Evolutionary conservation across 345 rosid species (phyloP).

Genomic region (Orychophragmus violaceus): DNA sequence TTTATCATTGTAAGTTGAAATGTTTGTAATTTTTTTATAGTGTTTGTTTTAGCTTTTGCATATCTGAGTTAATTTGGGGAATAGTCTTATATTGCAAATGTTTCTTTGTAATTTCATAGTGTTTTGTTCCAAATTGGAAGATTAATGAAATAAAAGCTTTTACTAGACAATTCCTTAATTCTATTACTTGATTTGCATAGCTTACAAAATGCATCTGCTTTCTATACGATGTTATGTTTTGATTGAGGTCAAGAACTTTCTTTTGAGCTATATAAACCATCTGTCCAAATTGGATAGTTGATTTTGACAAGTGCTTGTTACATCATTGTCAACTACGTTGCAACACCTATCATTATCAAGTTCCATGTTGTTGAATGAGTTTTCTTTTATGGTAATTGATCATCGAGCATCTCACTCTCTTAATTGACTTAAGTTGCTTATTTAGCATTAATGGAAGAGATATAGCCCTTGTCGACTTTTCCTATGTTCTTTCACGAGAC

Average conservation of each 20-base stretch:
- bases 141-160: slow-evolving; percentile 17
- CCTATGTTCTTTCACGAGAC: neutral
- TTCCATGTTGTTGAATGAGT: neutral
- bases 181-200: neutral
- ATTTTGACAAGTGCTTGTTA: too few relatives aligned
- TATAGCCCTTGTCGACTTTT: neutral
- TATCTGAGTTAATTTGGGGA: slow-evolving; percentile 7
- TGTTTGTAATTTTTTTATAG: slow-evolving; percentile 13
- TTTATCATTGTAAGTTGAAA: slow-evolving; percentile 8
- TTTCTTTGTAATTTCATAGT: slow-evolving; percentile 16
- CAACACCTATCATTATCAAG: neutral
- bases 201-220: too few relatives aligned
- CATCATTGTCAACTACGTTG: too few relatives aligned
- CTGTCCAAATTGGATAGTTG: too few relatives aligned
- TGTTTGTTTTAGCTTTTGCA: slow-evolving; percentile 17
- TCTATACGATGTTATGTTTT: neutral
- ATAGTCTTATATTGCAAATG: slow-evolving; percentile 3
- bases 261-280: too few relatives aligned
- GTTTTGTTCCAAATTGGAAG: slow-evolving; percentile 10
- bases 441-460: neutral
- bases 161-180: neutral
- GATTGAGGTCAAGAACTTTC: neutral
- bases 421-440: neutral
- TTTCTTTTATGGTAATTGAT: neutral
- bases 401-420: neutral